Evolutionary conservation across 345 rosid genomes (phyloP), one percentile per base, ranked within the genome.

Genomic region (Cochlearia excelsa): DNA sequence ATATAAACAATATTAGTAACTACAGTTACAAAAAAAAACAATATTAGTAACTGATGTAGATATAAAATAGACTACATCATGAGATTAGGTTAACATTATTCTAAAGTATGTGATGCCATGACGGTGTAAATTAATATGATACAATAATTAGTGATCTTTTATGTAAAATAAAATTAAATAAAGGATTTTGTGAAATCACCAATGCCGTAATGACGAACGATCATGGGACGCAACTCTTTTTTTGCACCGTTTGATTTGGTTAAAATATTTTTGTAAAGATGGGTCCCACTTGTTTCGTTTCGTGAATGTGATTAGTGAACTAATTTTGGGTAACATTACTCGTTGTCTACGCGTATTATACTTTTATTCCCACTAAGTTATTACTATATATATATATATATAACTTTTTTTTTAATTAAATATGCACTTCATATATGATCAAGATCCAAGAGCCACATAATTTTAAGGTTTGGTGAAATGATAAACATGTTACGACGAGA

Each of bases 151-250:
- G 26, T 31, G 10, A 43, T 49, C 23, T 16, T 16, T 37, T 45
- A 26, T 34, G 51, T 6, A 57, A 8, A 38, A 44, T 26, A 64
- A 0, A 23, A 39, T 39, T 0, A 28, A 63, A 39, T 7, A 44
- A 54, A 43, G 30, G 51, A 51, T 30, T 16, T 55, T 46, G 62
- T 68, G 49, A 58, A 61, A 65, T 46, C 81, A 74, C 75, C 74
- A 6, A 6, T 40, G 51, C 42, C 56, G 5, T 7, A 60, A 54
- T 61, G 77, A 61, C 23, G n/a, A 57, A 61, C 46, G 69, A 73
- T 73, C 79, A 60, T 75, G 77, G 23, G 80, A 74, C 81, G 66
- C 72, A 55, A 67, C 53, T 67, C 33, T 51, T 71, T 71, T 57
- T 66, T 48, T 63, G 31, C 74, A 53, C 74, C 70, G 39, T 70